Conservation (phyloP, 768 basidiomycete genomes). For the Rossbeevera mucosa region DNA sequence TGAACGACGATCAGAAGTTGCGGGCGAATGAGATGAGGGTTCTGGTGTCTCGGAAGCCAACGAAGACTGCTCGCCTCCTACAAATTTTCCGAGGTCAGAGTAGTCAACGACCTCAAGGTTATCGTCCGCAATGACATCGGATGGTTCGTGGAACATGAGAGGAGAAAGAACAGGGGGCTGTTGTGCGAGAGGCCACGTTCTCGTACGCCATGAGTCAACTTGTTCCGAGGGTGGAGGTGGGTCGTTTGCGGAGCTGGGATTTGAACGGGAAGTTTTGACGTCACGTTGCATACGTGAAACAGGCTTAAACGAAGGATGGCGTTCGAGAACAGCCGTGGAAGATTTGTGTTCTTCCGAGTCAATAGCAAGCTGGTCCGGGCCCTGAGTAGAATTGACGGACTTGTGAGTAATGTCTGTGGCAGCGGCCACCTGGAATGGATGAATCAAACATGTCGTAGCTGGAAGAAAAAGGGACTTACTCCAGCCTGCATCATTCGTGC, state of each 20-base stretch:
- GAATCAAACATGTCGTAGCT: constrained; percentile 9
- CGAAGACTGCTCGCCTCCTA: constrained; percentile 37
- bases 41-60: constrained; percentile 9
- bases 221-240: constrained; percentile 31
- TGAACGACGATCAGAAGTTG: constrained; percentile 16
- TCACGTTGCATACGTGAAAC: constrained; percentile 22
- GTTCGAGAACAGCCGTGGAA: constrained; percentile 19
- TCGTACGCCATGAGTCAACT: constrained; percentile 66
- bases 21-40: constrained; percentile 17
- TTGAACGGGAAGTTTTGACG: constrained; percentile 2
- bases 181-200: constrained; percentile 29
- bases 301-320: constrained; percentile 34
- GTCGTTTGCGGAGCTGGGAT: constrained; percentile 17
- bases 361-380: not conserved
- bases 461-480: constrained; percentile 8
- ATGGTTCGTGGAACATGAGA: constrained; percentile 29
- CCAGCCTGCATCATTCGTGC: constrained; percentile 48
- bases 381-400: constrained; percentile 33
- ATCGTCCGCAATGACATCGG: constrained; percentile 49
- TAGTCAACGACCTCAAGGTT: constrained; percentile 80
- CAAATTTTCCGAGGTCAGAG: constrained; percentile 66
- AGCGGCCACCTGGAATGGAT: constrained; percentile 31
- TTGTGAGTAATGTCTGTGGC: constrained; percentile 45
- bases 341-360: constrained; percentile 5
- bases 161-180: constrained; percentile 33